Conservation (phyloP, 257 asterid genomes). For the Lavandula angustifolia region DNA sequence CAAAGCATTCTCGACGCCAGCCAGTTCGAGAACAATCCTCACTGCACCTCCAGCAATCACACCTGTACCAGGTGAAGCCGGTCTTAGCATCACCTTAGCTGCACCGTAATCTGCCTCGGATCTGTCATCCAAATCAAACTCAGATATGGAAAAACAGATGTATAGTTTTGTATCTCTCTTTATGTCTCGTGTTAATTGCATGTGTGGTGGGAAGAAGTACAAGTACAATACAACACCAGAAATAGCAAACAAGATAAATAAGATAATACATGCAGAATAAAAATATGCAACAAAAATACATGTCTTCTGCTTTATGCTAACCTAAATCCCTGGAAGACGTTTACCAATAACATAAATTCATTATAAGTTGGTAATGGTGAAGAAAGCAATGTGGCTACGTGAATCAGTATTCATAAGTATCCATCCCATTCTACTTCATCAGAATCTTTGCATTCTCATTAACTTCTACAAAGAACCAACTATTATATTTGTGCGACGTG, state of each 20-base stretch:
- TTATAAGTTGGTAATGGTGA: no score
- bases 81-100: slow-evolving; percentile 94
- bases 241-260: no score
- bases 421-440: slow-evolving; percentile 5
- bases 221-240: no score
- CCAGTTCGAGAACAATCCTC: slow-evolving; percentile 84
- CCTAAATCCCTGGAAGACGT: no score
- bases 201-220: no score
- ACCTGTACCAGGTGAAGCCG: slow-evolving; percentile 96
- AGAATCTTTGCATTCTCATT: not conserved
- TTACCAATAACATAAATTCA: no score
- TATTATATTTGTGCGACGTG: not conserved
- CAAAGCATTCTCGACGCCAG: slow-evolving; percentile 89
- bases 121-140: slow-evolving; percentile 46
- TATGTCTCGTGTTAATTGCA: no score
- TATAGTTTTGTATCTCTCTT: no score
- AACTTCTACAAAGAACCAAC: not conserved
- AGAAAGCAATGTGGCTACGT: not conserved
- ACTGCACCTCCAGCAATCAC: slow-evolving; percentile 98
- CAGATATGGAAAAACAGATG: no score
- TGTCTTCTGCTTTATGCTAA: not conserved
- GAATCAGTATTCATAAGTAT: no score
- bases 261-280: no score
- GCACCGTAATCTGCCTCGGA: slow-evolving; percentile 85
- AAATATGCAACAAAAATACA: no score